These are phyloP conservation scores for Candida sphagnicola DNA, from an alignment of 805 yeast genomes.

Conservation along the genomic window DNA sequence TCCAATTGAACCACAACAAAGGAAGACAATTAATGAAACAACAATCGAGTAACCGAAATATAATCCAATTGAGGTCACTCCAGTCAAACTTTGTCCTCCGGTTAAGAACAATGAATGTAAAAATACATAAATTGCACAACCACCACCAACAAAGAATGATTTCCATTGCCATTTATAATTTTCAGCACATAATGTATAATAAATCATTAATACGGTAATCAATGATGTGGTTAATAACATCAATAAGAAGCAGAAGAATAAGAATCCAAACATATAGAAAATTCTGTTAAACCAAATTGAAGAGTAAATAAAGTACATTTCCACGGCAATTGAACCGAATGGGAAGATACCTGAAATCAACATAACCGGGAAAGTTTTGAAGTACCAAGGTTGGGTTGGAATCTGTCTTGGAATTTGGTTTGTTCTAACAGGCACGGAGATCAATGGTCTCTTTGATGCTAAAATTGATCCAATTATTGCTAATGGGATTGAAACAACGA, in stretches of 20 bases:
- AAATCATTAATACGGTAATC: constrained; percentile 75
- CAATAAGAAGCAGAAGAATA: constrained; percentile 81
- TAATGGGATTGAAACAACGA: constrained; percentile 76
- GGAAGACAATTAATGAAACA: constrained; percentile 65
- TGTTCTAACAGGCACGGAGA: constrained; percentile 77
- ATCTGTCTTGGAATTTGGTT: constrained; percentile 96
- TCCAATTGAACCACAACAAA: constrained; percentile 87
- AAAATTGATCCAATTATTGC: constrained; percentile 79
- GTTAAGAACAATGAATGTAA: constrained; percentile 76
- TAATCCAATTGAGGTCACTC: constrained; percentile 69
- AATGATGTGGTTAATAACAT: constrained; percentile 78
- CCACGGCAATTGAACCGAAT: constrained; percentile 91
- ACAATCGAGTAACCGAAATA: constrained; percentile 80
- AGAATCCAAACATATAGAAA: constrained; percentile 96
- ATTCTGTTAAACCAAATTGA: constrained; percentile 92
- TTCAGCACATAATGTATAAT: constrained; percentile 83
- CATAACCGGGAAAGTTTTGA: constrained; percentile 62
- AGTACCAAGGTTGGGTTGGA: constrained; percentile 85
- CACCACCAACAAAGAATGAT: constrained; percentile 80
- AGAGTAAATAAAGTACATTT: constrained; percentile 86
- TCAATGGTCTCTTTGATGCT: constrained; percentile 59
- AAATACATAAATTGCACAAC: constrained; percentile 81
- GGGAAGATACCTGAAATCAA: constrained; percentile 88
- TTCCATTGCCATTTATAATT: constrained; percentile 99
- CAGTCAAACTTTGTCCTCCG: constrained; percentile 60